Conservation (phyloP, 2,329 filamentous ascomycete species). For the Metarhizium humberi region DNA sequence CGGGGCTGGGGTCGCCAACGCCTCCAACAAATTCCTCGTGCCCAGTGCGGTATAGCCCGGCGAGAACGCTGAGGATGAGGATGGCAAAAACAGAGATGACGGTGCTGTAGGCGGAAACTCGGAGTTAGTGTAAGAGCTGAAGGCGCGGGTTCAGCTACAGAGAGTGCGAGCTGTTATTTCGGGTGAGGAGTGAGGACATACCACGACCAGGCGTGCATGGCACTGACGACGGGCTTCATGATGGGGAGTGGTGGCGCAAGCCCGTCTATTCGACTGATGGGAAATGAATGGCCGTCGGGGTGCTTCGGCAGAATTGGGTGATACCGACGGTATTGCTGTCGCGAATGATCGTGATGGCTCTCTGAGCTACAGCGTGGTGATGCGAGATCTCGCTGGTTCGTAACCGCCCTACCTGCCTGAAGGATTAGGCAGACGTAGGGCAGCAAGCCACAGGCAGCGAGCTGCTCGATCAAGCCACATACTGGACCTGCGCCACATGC, state of each 20-base stretch:
- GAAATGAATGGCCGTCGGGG: neutral
- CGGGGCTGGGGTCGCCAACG: conserved; percentile 58
- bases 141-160: neutral
- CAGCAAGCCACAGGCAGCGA: neutral
- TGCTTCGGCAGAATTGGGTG: neutral
- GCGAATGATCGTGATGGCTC: neutral
- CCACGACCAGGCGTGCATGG: conserved; percentile 93
- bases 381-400: neutral
- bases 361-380: neutral
- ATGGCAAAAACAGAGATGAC: conserved; percentile 59
- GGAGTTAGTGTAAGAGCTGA: conserved; percentile 13
- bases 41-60: conserved; percentile 66
- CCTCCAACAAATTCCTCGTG: conserved; percentile 80
- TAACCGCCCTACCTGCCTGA: neutral
- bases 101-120: conserved; percentile 44
- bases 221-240: conserved; percentile 93
- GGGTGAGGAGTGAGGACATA: conserved; percentile 33
- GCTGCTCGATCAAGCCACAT: neutral
- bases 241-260: conserved; percentile 22
- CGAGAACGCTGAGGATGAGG: conserved; percentile 52
- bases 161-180: neutral
- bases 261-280: neutral
- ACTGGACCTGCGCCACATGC: neutral
- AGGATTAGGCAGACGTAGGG: neutral
- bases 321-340: neutral